Percentiles rank a stretch among this genome's conserved stretches.
Evolutionary conservation across 805 yeast species (phyloP).

Genomic region (Metschnikowia aberdeeniae): DNA sequence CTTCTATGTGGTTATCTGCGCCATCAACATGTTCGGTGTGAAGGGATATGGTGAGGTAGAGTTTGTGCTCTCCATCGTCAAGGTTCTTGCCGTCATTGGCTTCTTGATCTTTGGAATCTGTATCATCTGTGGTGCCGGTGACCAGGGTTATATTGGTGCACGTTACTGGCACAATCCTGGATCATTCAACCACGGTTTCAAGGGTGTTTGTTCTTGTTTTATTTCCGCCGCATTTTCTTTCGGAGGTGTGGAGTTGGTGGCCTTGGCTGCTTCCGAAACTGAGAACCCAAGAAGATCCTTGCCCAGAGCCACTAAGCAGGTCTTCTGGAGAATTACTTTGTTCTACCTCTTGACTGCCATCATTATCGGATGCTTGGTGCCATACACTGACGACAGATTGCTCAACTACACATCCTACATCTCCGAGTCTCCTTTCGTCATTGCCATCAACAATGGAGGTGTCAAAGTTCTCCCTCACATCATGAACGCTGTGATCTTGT

Average conservation of each 20-base stretch:
- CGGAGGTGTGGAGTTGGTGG: conserved; percentile 59
- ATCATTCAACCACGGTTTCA: conserved; percentile 49
- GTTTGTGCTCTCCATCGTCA: conserved; percentile 23
- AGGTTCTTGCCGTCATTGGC: conserved; percentile 26
- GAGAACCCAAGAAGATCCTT: conserved; percentile 52
- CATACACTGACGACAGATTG: conserved; percentile 34
- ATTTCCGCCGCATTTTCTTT: conserved; percentile 58
- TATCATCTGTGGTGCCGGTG: conserved; percentile 41
- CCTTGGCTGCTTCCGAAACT: conserved; percentile 57
- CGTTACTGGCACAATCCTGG: conserved; percentile 53
- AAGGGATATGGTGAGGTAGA: conserved; percentile 28
- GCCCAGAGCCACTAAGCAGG: conserved; percentile 54
- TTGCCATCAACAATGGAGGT: conserved; percentile 27
- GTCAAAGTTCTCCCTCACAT: conserved; percentile 24
- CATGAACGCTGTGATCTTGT: conserved; percentile 26
- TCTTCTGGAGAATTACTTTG: conserved; percentile 50
- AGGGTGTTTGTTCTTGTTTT: conserved; percentile 51
- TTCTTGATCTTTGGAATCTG: conserved; percentile 30
- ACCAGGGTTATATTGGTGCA: conserved; percentile 46
- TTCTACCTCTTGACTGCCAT: conserved; percentile 47
- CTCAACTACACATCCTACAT: conserved; percentile 16
- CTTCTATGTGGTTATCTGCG: conserved; percentile 29
- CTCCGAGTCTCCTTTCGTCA: conserved; percentile 27
- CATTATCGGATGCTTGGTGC: conserved; percentile 51
- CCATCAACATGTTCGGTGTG: conserved; percentile 37